phyloP scores from a whole-genome alignment of 208 protist genomes.

The Leishmania amazonensis region DNA sequence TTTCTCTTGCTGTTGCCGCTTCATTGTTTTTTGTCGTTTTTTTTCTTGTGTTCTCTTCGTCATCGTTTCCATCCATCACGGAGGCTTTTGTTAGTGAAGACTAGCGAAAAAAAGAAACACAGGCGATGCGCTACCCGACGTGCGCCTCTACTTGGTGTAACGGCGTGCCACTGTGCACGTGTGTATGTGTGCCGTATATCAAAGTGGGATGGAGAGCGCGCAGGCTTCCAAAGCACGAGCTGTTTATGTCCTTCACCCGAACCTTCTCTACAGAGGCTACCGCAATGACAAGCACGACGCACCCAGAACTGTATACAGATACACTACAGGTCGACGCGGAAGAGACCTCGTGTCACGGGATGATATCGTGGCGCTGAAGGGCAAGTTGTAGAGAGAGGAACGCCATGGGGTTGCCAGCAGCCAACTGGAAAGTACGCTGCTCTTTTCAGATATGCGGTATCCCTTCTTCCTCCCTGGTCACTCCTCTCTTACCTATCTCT shows the following conservation, averaged over 20 bases:
- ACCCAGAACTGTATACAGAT: neutral
- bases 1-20: neutral
- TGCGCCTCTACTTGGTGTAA: neutral
- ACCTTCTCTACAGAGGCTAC: neutral
- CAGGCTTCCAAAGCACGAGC: neutral
- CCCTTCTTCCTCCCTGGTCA: neutral
- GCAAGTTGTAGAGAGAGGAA: neutral
- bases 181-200: neutral
- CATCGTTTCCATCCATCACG: neutral
- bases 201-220: neutral
- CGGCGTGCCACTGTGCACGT: neutral
- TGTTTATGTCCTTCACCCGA: neutral
- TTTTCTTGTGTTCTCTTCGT: too few species aligned
- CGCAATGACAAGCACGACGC: neutral
- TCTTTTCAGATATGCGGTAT: neutral
- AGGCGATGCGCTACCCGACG: neutral
- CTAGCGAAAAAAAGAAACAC: neutral
- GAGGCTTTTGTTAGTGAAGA: neutral
- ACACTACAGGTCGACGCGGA: neutral
- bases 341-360: neutral
- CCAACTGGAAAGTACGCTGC: neutral
- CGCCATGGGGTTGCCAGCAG: neutral
- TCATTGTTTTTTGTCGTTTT: neutral
- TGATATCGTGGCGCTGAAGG: neutral
- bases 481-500: neutral